A percentile compares a stretch with the other conserved stretches of the same genome.
Conservation (phyloP, 305 asterid species). For the Stenogyne calaminthoides region DNA sequence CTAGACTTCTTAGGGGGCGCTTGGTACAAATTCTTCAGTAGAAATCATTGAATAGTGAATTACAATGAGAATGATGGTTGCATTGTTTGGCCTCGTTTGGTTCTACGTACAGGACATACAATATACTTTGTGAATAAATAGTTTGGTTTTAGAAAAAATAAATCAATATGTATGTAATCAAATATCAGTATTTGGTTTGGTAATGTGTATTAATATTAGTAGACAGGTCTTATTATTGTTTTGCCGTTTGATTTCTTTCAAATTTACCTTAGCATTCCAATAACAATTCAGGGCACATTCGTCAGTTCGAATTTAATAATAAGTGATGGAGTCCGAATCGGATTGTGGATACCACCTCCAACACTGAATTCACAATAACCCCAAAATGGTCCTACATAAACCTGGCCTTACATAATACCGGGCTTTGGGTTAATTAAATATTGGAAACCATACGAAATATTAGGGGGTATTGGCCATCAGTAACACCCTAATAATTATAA, state of each 20-base stretch:
- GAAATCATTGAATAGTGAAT: background rate
- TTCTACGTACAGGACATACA: background rate
- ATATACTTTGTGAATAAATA: background rate
- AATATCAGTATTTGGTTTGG: background rate
- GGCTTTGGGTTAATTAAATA: background rate
- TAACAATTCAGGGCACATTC: background rate
- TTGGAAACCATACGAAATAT: background rate
- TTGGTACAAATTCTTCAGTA: background rate
- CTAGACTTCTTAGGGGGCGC: background rate
- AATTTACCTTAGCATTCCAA: background rate
- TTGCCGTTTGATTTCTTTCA: background rate
- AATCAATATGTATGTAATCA: background rate
- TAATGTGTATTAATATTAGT: background rate
- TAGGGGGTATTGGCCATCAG: too few species aligned
- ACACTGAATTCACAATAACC: background rate
- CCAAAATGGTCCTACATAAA: background rate
- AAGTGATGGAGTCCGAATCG: background rate
- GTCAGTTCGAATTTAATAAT: background rate
- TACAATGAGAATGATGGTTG: background rate
- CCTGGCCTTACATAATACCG: background rate
- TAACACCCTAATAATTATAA: too few species aligned
- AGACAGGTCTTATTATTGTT: background rate
- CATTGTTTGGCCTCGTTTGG: background rate
- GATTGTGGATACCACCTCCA: background rate
- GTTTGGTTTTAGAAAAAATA: background rate